Evolutionary conservation across 2,329 filamentous ascomycete species (phyloP), one percentile per base, ranked within the genome.

Genomic region (Ilyonectria destructans): DNA sequence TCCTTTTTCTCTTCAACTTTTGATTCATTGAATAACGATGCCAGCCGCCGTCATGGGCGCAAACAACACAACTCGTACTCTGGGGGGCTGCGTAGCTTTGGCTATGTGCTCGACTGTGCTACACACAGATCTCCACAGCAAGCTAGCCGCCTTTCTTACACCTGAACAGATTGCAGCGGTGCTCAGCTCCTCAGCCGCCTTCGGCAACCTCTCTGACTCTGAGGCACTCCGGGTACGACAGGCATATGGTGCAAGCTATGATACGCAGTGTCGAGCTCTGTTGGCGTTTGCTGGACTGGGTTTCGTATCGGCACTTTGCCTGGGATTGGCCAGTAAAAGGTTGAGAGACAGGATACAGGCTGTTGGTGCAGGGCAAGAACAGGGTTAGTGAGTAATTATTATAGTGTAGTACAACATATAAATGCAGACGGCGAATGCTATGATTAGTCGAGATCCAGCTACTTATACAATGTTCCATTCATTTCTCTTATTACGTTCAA

Each of bases 251-350:
- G 31, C 40, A n/a, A 51, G 60, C 2, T 62, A 48, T 13, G 56
- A 62, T 21, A n/a, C 56, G 13, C 37, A 62, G 43, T 62, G 56
- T 40, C 56, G 49, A 15, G 60, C 51, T 9, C 9, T 62, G 49
- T 48, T 57, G 31, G 60, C 60, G 19, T 62, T 62, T 29, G 37
- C 60, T 26, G 60, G 60, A 26, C 40, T 62, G 60, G 48, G 60
- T 8, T n/a, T 62, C 2, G 6, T 57, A 3, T 40, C 52, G 8
- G 60, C 51, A 3, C 29, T 45, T 45, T 45, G 40, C 40, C 19
- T 45, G n/a, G 40, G 15, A n/a, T 6, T 45, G 40, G n/a, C 9
- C 6, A 45, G 40, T 19, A 45, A 45, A 45, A 45, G 17, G 15
- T 9, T 45, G n/a, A 17, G 40, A 7, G 17, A 45, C 40, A 45